A percentile compares a stretch with the other conserved stretches of the same genome.
phyloP scores from a whole-genome alignment of 352 stramenopile genomes.

The Globisporangium cystogenes region DNA sequence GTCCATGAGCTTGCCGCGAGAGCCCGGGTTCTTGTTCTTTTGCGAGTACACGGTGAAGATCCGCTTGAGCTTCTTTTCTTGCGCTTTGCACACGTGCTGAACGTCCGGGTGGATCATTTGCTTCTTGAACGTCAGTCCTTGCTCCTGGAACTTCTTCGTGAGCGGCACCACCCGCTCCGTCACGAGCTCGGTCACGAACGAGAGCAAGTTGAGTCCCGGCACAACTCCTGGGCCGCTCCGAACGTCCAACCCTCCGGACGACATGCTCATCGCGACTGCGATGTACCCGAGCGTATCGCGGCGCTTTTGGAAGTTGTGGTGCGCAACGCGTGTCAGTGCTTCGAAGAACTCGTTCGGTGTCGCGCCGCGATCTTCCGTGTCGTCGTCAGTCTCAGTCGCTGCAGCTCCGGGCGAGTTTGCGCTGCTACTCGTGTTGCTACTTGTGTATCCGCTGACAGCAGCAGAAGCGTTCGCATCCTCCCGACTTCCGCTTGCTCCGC shows the following conservation, averaged over 20 bases:
- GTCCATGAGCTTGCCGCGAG: conserved; percentile 67
- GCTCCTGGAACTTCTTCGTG: conserved; percentile 73
- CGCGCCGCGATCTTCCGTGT: conserved; percentile 48
- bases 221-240: not conserved
- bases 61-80: conserved; percentile 77
- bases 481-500: conserved; percentile 13
- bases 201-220: conserved; percentile 19
- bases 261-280: conserved; percentile 27
- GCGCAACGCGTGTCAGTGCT: conserved; percentile 55
- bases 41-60: conserved; percentile 69
- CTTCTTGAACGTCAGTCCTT: conserved; percentile 81
- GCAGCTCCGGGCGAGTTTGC: not conserved
- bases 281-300: conserved; percentile 33
- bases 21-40: conserved; percentile 66
- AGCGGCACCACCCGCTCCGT: conserved; percentile 62
- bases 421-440: not conserved
- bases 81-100: conserved; percentile 63
- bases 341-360: conserved; percentile 82
- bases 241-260: conserved; percentile 2
- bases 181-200: conserved; percentile 51
- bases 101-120: conserved; percentile 78
- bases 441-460: not conserved
- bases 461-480: not conserved
- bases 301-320: conserved; percentile 68
- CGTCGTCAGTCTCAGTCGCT: conserved; percentile 31